phyloP scores from a whole-genome alignment of 805 yeast species.

The Saccharomycopsis sp. region DNA sequence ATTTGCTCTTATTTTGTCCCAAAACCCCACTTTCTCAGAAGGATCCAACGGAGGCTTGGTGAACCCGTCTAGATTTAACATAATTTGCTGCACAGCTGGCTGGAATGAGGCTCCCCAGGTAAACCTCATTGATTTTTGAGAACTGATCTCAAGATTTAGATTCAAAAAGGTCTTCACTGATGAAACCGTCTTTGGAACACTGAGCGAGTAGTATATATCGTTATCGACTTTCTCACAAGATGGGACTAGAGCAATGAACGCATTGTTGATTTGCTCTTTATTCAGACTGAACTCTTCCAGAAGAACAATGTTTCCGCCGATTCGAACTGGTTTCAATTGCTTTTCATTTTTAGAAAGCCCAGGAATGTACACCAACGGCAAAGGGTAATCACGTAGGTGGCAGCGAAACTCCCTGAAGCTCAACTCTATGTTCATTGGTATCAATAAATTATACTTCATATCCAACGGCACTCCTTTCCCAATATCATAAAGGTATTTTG shows the following conservation, averaged over 20 bases:
- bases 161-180: conserved; percentile 65
- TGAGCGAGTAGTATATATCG: conserved; percentile 42
- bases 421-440: conserved; percentile 56
- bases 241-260: conserved; percentile 55
- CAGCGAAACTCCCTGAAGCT: conserved; percentile 52
- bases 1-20: conserved; percentile 79
- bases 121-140: conserved; percentile 52
- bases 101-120: conserved; percentile 83
- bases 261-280: conserved; percentile 45
- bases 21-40: conserved; percentile 74
- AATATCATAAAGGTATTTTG: conserved; percentile 53
- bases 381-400: conserved; percentile 77
- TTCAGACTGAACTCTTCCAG: conserved; percentile 53
- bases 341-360: conserved; percentile 7
- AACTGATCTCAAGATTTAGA: conserved; percentile 43
- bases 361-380: conserved; percentile 54
- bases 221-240: conserved; percentile 29
- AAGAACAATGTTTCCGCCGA: conserved; percentile 59
- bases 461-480: conserved; percentile 82
- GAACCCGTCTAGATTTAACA: conserved; percentile 70
- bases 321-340: conserved; percentile 25
- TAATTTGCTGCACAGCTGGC: conserved; percentile 74
- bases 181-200: conserved; percentile 67
- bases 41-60: conserved; percentile 88
- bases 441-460: conserved; percentile 52